Conservation (phyloP, 371 early-diverging fungal species). For the Mortierella sp. region DNA sequence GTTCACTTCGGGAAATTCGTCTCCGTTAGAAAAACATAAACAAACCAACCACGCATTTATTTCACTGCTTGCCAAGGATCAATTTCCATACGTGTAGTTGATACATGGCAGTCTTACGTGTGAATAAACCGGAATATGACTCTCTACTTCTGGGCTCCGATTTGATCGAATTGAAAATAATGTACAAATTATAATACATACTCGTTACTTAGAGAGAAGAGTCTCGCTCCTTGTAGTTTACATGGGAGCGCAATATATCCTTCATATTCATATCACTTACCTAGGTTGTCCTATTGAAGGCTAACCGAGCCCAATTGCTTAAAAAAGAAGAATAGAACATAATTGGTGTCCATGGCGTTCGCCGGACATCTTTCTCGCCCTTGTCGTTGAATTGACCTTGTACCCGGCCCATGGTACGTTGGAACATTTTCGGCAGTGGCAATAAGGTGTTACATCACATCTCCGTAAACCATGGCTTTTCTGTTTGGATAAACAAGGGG, state of each 20-base stretch:
- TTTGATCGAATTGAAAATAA: not conserved
- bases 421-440: not conserved
- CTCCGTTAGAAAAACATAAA: not conserved
- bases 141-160: not conserved
- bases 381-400: not conserved
- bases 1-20: conserved; percentile 6
- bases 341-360: no score
- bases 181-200: no score
- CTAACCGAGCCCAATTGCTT: no score
- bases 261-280: no score
- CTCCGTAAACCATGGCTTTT: no score
- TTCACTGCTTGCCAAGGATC: not conserved
- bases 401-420: not conserved
- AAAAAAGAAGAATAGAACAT: no score
- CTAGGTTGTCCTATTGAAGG: no score
- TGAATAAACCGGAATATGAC: no score
- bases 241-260: no score
- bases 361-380: no score
- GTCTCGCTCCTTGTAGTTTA: not conserved
- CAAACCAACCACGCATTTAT: not conserved
- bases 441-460: not conserved
- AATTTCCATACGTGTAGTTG: not conserved
- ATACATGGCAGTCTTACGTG: not conserved
- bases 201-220: no score
- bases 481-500: no score